Evolutionary conservation across 2,329 filamentous ascomycete species (phyloP).

Genomic region (Fusarium chuoi): DNA sequence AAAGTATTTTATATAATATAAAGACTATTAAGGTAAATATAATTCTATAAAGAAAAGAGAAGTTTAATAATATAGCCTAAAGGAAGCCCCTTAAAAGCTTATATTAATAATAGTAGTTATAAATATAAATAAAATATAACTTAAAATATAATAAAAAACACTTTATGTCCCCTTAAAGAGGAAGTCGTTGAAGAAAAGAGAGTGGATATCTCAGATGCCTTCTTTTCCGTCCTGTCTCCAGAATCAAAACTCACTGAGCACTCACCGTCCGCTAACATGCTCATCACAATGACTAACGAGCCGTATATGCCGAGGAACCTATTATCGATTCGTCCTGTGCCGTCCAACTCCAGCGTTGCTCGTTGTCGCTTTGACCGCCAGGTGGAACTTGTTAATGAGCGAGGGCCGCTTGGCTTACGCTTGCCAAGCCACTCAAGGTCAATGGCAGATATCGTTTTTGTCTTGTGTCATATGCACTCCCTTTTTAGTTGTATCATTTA

Average conservation of each 20-base stretch:
- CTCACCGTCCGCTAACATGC: conserved; percentile 18
- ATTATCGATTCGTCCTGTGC: background rate
- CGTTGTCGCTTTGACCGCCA: background rate
- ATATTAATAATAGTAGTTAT: too few species aligned
- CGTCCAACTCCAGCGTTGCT: background rate
- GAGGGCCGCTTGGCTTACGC: background rate
- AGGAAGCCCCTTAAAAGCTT: too few species aligned
- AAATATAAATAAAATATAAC: too few species aligned
- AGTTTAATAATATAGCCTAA: too few species aligned
- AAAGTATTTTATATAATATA: too few species aligned
- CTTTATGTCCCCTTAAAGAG: too few species aligned
- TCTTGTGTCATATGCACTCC: background rate
- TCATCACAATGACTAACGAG: conserved; percentile 1
- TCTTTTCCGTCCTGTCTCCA: background rate
- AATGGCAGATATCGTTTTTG: background rate
- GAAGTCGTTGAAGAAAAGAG: background rate
- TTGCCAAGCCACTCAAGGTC: background rate
- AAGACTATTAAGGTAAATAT: too few species aligned
- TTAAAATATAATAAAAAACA: too few species aligned
- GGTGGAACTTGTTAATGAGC: background rate
- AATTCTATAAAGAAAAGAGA: too few species aligned
- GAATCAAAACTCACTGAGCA: background rate
- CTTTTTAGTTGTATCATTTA: background rate
- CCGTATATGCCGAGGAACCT: conserved; percentile 2
- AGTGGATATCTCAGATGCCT: background rate